Evolutionary conservation across 2,329 filamentous ascomycete genomes (phyloP).

Genomic region (Botrytis aclada): DNA sequence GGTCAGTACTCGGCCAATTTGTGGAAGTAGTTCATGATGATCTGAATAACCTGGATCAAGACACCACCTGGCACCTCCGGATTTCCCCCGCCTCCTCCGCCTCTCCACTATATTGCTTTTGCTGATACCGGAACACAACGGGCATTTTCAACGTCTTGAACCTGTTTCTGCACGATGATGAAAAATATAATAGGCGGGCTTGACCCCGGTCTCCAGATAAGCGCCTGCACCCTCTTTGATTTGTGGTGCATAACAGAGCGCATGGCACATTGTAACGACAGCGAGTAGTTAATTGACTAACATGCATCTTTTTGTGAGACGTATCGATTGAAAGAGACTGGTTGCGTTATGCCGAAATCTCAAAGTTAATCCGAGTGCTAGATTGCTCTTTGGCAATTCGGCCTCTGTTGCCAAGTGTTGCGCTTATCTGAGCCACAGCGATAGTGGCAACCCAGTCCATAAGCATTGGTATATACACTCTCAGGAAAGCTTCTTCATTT

Average conservation of each 20-base stretch:
- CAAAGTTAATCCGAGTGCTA: background rate
- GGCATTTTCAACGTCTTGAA: background rate
- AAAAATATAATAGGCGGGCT: background rate
- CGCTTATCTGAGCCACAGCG: background rate
- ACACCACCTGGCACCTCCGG: background rate
- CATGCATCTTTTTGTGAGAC: background rate
- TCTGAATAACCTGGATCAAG: background rate
- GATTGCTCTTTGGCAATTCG: background rate
- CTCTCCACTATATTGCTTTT: background rate
- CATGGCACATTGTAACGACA: background rate
- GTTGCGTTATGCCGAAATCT: background rate
- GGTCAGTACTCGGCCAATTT: background rate
- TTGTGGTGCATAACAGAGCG: background rate
- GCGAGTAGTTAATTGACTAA: background rate
- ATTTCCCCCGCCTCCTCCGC: background rate
- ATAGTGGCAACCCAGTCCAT: background rate
- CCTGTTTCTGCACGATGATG: constrained; percentile 9
- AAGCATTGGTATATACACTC: background rate
- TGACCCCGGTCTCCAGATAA: background rate
- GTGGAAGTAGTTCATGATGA: background rate
- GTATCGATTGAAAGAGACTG: background rate
- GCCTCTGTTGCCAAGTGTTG: background rate
- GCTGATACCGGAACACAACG: background rate
- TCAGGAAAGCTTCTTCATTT: background rate
- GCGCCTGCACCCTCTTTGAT: background rate